These are phyloP conservation scores for Gypsophila paniculata DNA, from an alignment of 179 eudicot genomes.

Conservation along the genomic window DNA sequence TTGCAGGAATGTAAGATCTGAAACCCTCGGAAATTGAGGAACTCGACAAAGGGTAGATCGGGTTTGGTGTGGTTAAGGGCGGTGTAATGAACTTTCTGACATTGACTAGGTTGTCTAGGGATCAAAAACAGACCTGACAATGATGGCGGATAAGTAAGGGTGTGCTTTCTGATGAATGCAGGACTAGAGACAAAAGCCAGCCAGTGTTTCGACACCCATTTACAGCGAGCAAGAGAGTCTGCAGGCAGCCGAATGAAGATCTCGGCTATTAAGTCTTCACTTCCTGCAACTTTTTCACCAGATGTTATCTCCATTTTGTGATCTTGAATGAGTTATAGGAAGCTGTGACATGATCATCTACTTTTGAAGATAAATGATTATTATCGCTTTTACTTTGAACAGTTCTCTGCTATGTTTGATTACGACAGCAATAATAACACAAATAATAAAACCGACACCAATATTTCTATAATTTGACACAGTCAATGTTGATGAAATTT, in stretches of 20 bases:
- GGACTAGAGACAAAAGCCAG: slow-evolving; percentile 14
- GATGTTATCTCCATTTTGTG: slow-evolving; percentile 11
- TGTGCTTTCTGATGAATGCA: slow-evolving; percentile 15
- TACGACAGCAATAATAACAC: not conserved
- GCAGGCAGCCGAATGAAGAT: slow-evolving; percentile 20
- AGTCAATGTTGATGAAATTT: not conserved
- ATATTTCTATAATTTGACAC: not conserved
- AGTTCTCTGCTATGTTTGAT: not conserved
- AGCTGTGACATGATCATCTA: not conserved
- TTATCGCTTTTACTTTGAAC: not conserved
- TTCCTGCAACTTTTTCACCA: slow-evolving; percentile 25
- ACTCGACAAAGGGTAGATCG: slow-evolving; percentile 1
- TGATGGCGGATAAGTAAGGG: slow-evolving; percentile 17
- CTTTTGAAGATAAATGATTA: not conserved
- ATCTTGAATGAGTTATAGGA: slow-evolving; percentile 1
- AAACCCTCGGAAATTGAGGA: slow-evolving; percentile 18
- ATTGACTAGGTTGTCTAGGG: slow-evolving; percentile 20
- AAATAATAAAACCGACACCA: not conserved
- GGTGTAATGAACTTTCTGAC: slow-evolving; percentile 6
- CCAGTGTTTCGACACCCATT: slow-evolving; percentile 25
- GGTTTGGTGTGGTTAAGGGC: slow-evolving; percentile 12
- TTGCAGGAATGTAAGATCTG: slow-evolving; percentile 27
- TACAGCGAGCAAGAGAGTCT: slow-evolving; percentile 16
- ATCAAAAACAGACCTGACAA: slow-evolving; percentile 29
- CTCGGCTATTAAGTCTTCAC: slow-evolving; percentile 23